These are phyloP conservation scores for Favolaschia claudopus DNA, from an alignment of 768 basidiomycete genomes.

Conservation along the genomic window DNA sequence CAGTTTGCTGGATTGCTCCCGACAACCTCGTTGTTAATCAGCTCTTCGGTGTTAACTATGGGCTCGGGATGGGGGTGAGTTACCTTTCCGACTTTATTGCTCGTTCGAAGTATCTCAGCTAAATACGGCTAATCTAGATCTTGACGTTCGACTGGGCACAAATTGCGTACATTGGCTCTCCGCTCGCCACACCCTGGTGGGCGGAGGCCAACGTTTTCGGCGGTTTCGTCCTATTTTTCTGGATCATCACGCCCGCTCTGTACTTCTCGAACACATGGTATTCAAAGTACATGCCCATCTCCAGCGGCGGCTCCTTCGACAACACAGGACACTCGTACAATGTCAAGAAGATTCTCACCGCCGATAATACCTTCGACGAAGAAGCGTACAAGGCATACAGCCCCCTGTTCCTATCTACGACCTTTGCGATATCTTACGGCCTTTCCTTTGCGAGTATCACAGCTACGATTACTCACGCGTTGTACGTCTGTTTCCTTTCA, in stretches of 20 bases:
- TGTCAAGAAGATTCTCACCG: conserved; percentile 38
- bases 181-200: conserved; percentile 60
- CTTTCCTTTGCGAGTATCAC: conserved; percentile 54
- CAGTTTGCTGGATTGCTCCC: conserved; percentile 23
- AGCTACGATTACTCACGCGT: conserved; percentile 50
- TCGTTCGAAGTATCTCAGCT: conserved; percentile 50
- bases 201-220: conserved; percentile 53
- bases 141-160: conserved; percentile 64
- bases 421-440: conserved; percentile 32
- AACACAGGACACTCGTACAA: conserved; percentile 43
- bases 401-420: conserved; percentile 35
- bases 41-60: conserved; percentile 29
- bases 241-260: conserved; percentile 47
- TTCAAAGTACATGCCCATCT: conserved; percentile 46
- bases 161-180: conserved; percentile 67
- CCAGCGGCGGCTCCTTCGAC: conserved; percentile 55
- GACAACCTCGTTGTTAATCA: conserved; percentile 19
- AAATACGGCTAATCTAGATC: no score
- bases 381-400: conserved; percentile 41
- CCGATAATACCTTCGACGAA: conserved; percentile 38
- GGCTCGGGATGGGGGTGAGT: conserved; percentile 41
- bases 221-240: conserved; percentile 58
- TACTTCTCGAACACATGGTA: conserved; percentile 62
- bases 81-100: conserved; percentile 49
- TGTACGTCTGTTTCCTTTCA: conserved; percentile 39